Percentiles rank a stretch among this genome's conserved stretches.
phyloP scores from a whole-genome alignment of 208 protist species.

The Crithidia fasciculata region DNA sequence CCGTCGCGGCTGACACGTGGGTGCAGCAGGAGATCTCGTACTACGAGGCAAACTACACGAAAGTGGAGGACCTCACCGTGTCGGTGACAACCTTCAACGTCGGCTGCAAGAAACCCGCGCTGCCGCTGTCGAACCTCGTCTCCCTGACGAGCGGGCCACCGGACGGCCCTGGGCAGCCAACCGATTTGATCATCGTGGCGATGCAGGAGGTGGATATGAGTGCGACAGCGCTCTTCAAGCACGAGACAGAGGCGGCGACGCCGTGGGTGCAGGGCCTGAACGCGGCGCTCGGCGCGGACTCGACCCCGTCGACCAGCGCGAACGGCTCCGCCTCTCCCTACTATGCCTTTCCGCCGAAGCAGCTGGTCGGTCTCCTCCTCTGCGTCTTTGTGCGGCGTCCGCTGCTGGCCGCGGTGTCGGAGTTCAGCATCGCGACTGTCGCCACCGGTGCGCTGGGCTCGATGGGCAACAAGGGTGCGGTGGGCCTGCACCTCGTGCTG shows the following conservation, averaged over 20 bases:
- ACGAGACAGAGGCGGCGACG: slow-evolving; percentile 80
- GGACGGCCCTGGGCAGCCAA: slow-evolving; percentile 22
- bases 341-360: slow-evolving; percentile 77
- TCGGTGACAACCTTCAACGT: slow-evolving; percentile 88
- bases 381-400: slow-evolving; percentile 79
- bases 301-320: slow-evolving; percentile 12
- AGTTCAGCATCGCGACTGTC: slow-evolving; percentile 66
- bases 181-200: slow-evolving; percentile 82
- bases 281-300: slow-evolving; percentile 62
- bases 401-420: slow-evolving; percentile 57
- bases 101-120: slow-evolving; percentile 76
- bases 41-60: slow-evolving; percentile 77
- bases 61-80: slow-evolving; percentile 63
- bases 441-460: slow-evolving; percentile 85
- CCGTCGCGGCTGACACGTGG: slow-evolving; percentile 63
- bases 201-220: slow-evolving; percentile 95
- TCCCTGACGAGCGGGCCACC: slow-evolving; percentile 21
- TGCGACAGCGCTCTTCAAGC: slow-evolving; percentile 82
- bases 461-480: slow-evolving; percentile 94
- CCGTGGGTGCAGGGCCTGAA: slow-evolving; percentile 74
- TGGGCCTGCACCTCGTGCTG: slow-evolving; percentile 81
- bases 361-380: slow-evolving; percentile 88
- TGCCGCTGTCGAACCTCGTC: slow-evolving; percentile 41
- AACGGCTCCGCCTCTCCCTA: slow-evolving; percentile 41
- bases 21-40: slow-evolving; percentile 80